Evolutionary conservation across 805 yeast genomes (phyloP).

Genomic region (Monosporozyma yasuniensis): DNA sequence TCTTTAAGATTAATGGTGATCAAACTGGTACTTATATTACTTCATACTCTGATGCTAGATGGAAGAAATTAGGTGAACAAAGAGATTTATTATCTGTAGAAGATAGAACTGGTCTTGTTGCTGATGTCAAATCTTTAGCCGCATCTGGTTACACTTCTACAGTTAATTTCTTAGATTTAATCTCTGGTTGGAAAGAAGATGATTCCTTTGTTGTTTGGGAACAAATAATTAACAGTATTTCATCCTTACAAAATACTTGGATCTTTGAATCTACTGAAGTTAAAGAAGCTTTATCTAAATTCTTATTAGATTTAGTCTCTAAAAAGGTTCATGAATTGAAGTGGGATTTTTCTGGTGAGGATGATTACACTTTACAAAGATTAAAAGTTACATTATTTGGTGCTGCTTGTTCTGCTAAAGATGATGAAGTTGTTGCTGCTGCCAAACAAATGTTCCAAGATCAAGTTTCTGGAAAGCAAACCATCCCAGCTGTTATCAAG

Average conservation of each 20-base stretch:
- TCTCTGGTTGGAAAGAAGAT: conserved; percentile 54
- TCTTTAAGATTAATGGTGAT: conserved; percentile 63
- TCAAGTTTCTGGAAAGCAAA: conserved; percentile 52
- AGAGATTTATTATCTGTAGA: conserved; percentile 56
- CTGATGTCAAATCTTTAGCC: conserved; percentile 68
- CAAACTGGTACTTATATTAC: conserved; percentile 71
- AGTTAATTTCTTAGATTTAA: conserved; percentile 47
- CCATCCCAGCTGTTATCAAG: conserved; percentile 67
- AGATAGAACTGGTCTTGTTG: conserved; percentile 69
- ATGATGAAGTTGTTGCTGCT: conserved; percentile 38
- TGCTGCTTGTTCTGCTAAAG: conserved; percentile 47
- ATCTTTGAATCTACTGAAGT: conserved; percentile 42
- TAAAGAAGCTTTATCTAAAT: conserved; percentile 40
- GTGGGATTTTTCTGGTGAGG: conserved; percentile 46
- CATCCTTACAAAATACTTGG: conserved; percentile 44
- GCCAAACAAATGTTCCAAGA: conserved; percentile 42
- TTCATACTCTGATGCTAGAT: conserved; percentile 56
- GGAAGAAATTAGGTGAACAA: conserved; percentile 54
- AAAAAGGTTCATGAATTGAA: conserved; percentile 50
- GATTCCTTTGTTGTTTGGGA: conserved; percentile 59
- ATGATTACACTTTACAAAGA: conserved; percentile 53
- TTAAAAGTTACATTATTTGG: conserved; percentile 56
- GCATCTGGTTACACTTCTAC: conserved; percentile 60
- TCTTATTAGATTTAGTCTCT: conserved; percentile 46
- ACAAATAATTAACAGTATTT: conserved; percentile 43